phyloP scores from a whole-genome alignment of 1,284 basidiomycete species.

The Ceratobasidium sp. region DNA sequence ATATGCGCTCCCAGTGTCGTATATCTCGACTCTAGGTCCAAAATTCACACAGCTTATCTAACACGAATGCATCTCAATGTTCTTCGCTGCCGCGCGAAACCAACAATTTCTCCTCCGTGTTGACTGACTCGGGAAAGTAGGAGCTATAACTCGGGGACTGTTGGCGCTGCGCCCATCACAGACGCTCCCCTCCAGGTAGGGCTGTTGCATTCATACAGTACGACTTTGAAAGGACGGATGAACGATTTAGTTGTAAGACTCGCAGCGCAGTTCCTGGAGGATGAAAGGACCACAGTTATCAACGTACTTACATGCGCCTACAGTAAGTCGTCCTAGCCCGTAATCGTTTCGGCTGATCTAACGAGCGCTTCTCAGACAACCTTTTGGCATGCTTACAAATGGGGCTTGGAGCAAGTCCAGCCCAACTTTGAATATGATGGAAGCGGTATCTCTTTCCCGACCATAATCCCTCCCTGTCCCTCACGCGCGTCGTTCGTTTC shows the following conservation, averaged over 20 bases:
- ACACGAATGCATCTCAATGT: conserved; percentile 1
- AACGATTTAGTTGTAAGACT: conserved; percentile 8
- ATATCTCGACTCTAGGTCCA: too few relatives aligned
- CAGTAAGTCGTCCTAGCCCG: background rate
- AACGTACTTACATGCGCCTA: too few relatives aligned
- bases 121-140: background rate
- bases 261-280: background rate
- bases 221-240: background rate
- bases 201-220: conserved; percentile 15
- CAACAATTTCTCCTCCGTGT: background rate
- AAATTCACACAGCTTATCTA: too few relatives aligned
- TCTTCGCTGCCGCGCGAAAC: background rate
- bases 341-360: background rate
- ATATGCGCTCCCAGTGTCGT: too few relatives aligned
- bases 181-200: conserved; percentile 20
- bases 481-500: too few relatives aligned
- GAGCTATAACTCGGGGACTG: background rate
- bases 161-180: background rate
- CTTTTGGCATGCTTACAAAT: background rate
- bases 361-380: background rate
- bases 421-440: conserved; percentile 13
- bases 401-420: background rate
- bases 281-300: background rate
- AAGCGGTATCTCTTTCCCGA: background rate
- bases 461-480: too few relatives aligned